Evolutionary conservation across 345 rosid species (phyloP), one percentile per base, ranked within the genome.

Genomic region (Brassica rapa): DNA sequence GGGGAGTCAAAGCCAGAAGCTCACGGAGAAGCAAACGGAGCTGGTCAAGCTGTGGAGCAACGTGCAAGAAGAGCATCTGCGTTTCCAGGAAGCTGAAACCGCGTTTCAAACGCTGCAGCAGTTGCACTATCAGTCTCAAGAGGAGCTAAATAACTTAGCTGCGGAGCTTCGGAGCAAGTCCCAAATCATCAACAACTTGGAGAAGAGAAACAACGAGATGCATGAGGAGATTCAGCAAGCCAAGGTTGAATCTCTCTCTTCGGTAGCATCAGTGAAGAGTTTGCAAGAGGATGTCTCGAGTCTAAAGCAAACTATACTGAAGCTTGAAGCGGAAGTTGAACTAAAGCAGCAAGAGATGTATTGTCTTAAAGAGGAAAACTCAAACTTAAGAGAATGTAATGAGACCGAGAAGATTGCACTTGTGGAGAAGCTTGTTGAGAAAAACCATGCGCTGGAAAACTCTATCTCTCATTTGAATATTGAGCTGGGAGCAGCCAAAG

Each of bases 81-180:
- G 91, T 65, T 95, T 93, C 46, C 51, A 89, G 74, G 98, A 95
- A 86, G 97, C 98, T 29, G 99, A 95, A 81, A 95, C 96, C 25
- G 99, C 98, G 60, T 95, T 95, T 82, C 99, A 95, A 83, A 90
- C 98, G 55, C 79, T 95, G 83, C 96, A 90, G 78, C 91, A 90
- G 71, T 81, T 95, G 81, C 98, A 93, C 80, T 85, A 94, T 79
- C 96, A 91, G 69, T 93, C 99, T 79, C 98, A 89, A 83, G 98
- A 90, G 73, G 99, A 95, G 82, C 87, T 95, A 62, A 90, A 89
- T 70, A 83, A 89, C 79, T 84, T 93, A 76, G 88, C 86, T 66
- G 79, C 66, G 12, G 96, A 89, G 80, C 87, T 93, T 68, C 90
- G 86, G 80, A 86, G 79, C 61, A 85, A 82, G 74, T 68, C 84